Percentiles rank a stretch among this genome's conserved stretches.
Conservation (phyloP, 164 flowering plant genomes). For the Kingdonia uniflora region DNA sequence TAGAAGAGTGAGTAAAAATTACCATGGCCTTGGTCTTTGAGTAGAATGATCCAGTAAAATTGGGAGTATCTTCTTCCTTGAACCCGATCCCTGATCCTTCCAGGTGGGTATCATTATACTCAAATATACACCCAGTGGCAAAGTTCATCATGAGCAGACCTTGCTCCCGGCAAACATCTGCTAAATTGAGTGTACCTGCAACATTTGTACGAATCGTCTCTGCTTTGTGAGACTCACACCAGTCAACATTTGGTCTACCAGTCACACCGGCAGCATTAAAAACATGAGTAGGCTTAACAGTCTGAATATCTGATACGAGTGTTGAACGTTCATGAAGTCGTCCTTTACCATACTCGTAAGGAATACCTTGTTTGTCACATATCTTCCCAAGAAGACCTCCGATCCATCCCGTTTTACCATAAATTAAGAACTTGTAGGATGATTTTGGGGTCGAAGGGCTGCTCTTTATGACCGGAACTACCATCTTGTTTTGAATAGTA, state of each 20-base stretch:
- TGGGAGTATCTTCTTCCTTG: conserved; percentile 11
- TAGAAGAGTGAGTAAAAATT: neutral
- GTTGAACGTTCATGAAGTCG: conserved; percentile 3
- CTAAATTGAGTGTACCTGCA: conserved; percentile 7
- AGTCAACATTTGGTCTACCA: conserved; percentile 12
- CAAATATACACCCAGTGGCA: conserved; percentile 12
- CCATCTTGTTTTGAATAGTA: conserved; percentile 4
- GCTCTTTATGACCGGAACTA: conserved; percentile 5
- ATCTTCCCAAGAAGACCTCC: conserved; percentile 7
- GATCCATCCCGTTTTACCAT: conserved; percentile 11
- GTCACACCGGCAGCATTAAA: conserved; percentile 13
- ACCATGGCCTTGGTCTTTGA: conserved; percentile 13
- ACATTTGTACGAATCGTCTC: conserved; percentile 9
- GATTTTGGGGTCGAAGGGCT: conserved; percentile 7
- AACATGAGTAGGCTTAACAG: conserved; percentile 9
- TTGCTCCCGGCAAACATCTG: conserved; percentile 10
- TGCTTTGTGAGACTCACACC: conserved; percentile 8
- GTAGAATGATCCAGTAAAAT: conserved; percentile 10
- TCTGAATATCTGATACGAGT: conserved; percentile 1
- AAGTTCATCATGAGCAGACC: conserved; percentile 8
- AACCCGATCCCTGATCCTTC: conserved; percentile 11
- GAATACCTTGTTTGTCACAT: conserved; percentile 12
- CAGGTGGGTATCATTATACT: conserved; percentile 6
- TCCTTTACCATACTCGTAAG: conserved; percentile 9
- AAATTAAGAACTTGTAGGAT: conserved; percentile 7